Percentiles rank a stretch among this genome's conserved stretches.
These are phyloP conservation scores for Skeletonema grethae DNA, from an alignment of 108 stramenopile genomes.

Conservation along the genomic window DNA sequence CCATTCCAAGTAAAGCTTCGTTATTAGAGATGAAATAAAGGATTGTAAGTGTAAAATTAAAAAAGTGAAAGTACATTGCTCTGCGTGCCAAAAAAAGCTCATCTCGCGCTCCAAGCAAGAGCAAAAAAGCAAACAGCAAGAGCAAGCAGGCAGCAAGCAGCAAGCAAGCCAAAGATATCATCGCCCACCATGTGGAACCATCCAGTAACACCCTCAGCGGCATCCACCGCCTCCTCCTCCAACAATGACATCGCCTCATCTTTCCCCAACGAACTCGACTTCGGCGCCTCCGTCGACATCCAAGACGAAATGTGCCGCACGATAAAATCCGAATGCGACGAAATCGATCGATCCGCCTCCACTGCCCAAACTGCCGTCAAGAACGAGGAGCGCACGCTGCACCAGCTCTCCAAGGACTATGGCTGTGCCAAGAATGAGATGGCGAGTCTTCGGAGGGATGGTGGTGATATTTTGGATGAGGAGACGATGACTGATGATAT, in stretches of 20 bases:
- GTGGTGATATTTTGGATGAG: conserved; percentile 23
- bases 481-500: conserved; percentile 45
- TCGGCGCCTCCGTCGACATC: conserved; percentile 52
- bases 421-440: conserved; percentile 40
- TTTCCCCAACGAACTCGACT: conserved; percentile 19
- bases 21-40: too few species aligned
- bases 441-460: conserved; percentile 38
- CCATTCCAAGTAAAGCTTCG: too few species aligned
- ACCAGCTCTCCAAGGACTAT: conserved; percentile 50
- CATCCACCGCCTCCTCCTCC: background rate
- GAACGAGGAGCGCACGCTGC: conserved; percentile 44
- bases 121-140: background rate
- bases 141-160: background rate
- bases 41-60: too few species aligned
- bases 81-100: too few species aligned
- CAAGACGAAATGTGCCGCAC: conserved; percentile 52
- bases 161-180: too few species aligned
- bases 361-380: conserved; percentile 3
- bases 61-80: too few species aligned
- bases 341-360: conserved; percentile 33
- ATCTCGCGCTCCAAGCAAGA: too few species aligned
- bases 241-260: background rate
- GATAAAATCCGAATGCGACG: conserved; percentile 47
- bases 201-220: conserved; percentile 6
- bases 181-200: conserved; percentile 3